phyloP scores from a whole-genome alignment of 2,329 filamentous ascomycete species.

The Exserohilum turcica region DNA sequence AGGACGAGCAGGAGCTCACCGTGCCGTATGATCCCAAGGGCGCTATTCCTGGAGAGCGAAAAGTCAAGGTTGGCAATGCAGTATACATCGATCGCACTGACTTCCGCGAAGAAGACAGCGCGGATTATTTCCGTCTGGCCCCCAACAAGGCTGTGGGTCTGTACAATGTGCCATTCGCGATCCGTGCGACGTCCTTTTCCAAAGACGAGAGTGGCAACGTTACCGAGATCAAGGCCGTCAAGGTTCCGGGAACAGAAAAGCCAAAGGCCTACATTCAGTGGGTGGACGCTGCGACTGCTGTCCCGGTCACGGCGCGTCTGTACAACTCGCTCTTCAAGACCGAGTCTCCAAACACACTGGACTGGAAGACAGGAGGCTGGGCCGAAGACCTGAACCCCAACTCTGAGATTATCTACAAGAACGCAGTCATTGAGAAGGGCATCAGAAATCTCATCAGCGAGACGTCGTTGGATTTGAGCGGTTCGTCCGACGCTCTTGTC shows the following conservation, averaged over 20 bases:
- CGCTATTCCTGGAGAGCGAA: constrained; percentile 63
- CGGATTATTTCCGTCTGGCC: constrained; percentile 78
- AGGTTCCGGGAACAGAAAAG: constrained; percentile 70
- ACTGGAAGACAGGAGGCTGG: constrained; percentile 74
- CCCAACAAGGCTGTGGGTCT: constrained; percentile 76
- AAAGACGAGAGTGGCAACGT: constrained; percentile 71
- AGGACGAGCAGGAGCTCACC: constrained; percentile 69
- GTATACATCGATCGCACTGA: constrained; percentile 85
- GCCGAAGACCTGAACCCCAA: constrained; percentile 82
- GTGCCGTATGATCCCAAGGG: constrained; percentile 81
- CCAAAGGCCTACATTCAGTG: constrained; percentile 79
- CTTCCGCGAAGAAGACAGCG: constrained; percentile 73
- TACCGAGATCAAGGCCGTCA: constrained; percentile 68
- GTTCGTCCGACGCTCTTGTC: constrained; percentile 57
- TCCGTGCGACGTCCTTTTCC: constrained; percentile 70
- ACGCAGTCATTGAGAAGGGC: constrained; percentile 81
- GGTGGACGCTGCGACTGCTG: constrained; percentile 72
- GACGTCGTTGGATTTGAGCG: constrained; percentile 39
- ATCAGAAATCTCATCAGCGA: constrained; percentile 78
- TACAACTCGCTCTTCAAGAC: constrained; percentile 86
- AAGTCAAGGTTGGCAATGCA: constrained; percentile 70
- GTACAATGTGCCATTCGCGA: constrained; percentile 70
- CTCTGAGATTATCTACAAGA: constrained; percentile 76
- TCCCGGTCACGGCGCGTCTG: constrained; percentile 69
- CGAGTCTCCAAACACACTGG: constrained; percentile 75